phyloP scores from a whole-genome alignment of 2,329 filamentous ascomycete genomes.

The Colletotrichum sp. region DNA sequence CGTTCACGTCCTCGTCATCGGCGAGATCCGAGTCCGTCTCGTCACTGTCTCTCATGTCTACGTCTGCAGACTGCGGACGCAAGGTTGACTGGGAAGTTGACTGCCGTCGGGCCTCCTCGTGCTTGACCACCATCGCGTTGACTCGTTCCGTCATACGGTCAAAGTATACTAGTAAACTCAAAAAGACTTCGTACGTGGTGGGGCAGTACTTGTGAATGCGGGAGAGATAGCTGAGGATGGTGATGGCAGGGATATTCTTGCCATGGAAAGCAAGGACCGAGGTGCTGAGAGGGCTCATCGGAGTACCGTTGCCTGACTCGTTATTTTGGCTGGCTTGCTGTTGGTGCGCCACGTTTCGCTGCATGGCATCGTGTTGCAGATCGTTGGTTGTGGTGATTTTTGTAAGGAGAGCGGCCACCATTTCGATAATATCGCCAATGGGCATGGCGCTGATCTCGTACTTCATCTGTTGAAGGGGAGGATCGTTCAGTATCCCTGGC shows the following conservation, averaged over 20 bases:
- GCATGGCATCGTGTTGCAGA: conserved; percentile 87
- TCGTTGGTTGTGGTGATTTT: conserved; percentile 99
- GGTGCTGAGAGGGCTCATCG: conserved; percentile 64
- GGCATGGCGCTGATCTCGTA: conserved; percentile 99
- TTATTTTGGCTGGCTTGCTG: conserved; percentile 56
- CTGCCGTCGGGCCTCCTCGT: conserved; percentile 57
- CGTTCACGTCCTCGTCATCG: conserved; percentile 43
- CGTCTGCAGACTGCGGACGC: conserved; percentile 28
- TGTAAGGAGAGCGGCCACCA: conserved; percentile 94
- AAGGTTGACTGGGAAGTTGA: conserved; percentile 32
- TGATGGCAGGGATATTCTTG: conserved; percentile 97
- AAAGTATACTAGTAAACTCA: conserved; percentile 95
- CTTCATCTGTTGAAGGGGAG: conserved; percentile 61
- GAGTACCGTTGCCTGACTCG: conserved; percentile 56
- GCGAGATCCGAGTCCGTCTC: conserved; percentile 57
- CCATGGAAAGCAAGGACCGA: conserved; percentile 94
- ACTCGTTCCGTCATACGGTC: conserved; percentile 98
- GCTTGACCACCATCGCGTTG: conserved; percentile 78
- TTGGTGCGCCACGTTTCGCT: conserved; percentile 70
- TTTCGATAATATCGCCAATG: conserved; percentile 95
- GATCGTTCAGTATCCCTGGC: conserved; percentile 54
- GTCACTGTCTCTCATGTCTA: conserved; percentile 39
- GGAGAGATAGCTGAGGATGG: conserved; percentile 92
- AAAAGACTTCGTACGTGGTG: conserved; percentile 96
- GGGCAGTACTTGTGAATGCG: conserved; percentile 99